Percentiles rank a stretch among this genome's conserved stretches.
Conservation (phyloP, 2,329 filamentous ascomycete genomes). For the Neonectria faginata region DNA sequence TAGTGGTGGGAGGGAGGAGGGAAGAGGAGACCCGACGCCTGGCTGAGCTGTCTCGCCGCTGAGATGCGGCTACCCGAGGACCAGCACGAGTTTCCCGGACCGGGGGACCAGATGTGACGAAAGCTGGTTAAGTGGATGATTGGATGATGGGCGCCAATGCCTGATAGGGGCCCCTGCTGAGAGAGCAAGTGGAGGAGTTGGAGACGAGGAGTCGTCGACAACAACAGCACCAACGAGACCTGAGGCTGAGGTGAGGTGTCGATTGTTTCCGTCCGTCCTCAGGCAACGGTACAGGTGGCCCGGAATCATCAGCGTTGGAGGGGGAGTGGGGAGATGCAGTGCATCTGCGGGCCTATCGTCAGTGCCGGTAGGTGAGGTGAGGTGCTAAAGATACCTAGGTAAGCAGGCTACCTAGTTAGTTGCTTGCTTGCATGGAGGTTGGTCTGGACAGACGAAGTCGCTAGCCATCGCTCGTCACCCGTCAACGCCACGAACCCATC, state of each 20-base stretch:
- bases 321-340: neutral
- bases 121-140: constrained; percentile 17
- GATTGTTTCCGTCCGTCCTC: neutral
- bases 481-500: constrained; percentile 21
- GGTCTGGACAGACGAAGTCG: constrained; percentile 8
- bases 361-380: too few species aligned
- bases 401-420: neutral
- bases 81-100: neutral
- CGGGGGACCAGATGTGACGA: constrained; percentile 5
- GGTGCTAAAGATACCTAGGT: neutral
- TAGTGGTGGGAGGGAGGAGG: constrained; percentile 10
- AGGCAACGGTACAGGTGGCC: neutral
- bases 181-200: neutral
- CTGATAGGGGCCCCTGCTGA: constrained; percentile 17
- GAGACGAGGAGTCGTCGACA: constrained; percentile 6
- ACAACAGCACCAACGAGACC: constrained; percentile 2
- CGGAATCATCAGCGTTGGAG: neutral
- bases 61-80: neutral
- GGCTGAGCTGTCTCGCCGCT: neutral
- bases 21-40: neutral
- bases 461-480: constrained; percentile 11
- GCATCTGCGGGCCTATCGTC: neutral
- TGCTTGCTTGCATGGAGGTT: neutral
- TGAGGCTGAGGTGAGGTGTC: neutral
- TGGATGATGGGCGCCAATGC: constrained; percentile 8